Conservation (phyloP, 345 rosid species). For the Pistacia integerrima region DNA sequence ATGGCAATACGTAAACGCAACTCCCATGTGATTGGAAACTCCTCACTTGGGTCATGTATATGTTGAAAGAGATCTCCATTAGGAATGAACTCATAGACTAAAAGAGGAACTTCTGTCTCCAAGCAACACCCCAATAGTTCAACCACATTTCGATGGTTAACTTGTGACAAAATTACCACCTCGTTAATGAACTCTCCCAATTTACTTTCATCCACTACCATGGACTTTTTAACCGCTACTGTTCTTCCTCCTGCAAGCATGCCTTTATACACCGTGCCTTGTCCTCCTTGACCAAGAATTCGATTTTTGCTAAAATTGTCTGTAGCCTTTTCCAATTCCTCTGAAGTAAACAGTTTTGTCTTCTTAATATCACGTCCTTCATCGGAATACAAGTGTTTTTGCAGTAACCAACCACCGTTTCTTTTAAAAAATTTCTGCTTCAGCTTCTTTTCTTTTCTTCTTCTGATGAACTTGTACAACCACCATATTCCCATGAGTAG, state of each 20-base stretch:
- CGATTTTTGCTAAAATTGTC: neutral
- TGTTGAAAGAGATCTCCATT: too few relatives aligned
- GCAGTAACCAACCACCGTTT: neutral
- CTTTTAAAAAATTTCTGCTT: neutral
- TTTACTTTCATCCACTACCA: too few relatives aligned
- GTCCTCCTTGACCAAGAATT: neutral
- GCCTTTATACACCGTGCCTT: neutral
- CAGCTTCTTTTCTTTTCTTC: neutral
- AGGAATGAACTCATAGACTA: too few relatives aligned
- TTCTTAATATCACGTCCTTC: neutral
- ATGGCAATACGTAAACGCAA: neutral
- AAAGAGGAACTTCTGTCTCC: too few relatives aligned
- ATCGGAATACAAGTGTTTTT: neutral
- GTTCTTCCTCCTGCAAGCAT: too few relatives aligned
- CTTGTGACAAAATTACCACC: too few relatives aligned
- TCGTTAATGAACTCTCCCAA: too few relatives aligned
- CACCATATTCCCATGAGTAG: neutral
- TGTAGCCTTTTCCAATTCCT: neutral
- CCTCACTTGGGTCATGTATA: too few relatives aligned
- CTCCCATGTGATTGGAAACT: slow-evolving; percentile 7
- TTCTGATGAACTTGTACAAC: neutral
- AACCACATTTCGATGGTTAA: too few relatives aligned
- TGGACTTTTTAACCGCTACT: neutral
- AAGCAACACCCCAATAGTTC: too few relatives aligned
- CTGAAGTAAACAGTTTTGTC: neutral